These are phyloP conservation scores for Cenchrus americanus DNA, from an alignment of 176 grass and related monocot species.

Conservation along the genomic window DNA sequence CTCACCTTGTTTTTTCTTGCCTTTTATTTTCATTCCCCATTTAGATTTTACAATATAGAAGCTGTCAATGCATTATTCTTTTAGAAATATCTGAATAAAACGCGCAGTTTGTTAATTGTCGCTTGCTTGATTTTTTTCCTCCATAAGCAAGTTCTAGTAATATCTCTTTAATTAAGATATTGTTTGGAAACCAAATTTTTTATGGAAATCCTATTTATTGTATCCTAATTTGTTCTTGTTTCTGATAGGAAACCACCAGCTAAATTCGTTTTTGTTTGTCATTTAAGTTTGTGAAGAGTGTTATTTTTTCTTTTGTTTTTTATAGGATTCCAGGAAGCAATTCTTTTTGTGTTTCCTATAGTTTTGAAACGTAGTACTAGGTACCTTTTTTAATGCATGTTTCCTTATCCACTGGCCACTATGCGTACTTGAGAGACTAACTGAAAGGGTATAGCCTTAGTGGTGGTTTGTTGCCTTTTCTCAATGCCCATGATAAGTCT, in stretches of 20 bases:
- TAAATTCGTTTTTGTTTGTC: background rate
- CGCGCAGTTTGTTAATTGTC: background rate
- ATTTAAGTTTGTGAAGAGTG: constrained; percentile 6
- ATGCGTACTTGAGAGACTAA: background rate
- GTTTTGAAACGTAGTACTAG: background rate
- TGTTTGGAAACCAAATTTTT: background rate
- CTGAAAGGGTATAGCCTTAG: background rate
- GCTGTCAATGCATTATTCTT: background rate
- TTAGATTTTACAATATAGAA: background rate
- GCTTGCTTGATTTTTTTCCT: background rate
- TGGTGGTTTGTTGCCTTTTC: background rate
- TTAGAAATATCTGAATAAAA: background rate
- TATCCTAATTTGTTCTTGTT: background rate
- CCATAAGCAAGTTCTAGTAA: background rate
- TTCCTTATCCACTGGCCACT: background rate
- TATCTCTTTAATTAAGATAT: background rate
- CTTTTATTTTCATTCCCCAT: background rate
- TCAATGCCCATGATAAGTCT: background rate
- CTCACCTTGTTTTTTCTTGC: constrained; percentile 2
- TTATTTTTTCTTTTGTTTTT: background rate
- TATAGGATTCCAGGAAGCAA: background rate
- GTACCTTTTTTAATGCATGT: background rate
- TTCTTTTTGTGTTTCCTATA: background rate
- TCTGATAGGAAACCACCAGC: background rate
- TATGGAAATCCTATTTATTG: background rate